Evolutionary conservation across 345 rosid genomes (phyloP), one percentile per base, ranked within the genome.

Genomic region (Erysimum cheiranthoides): DNA sequence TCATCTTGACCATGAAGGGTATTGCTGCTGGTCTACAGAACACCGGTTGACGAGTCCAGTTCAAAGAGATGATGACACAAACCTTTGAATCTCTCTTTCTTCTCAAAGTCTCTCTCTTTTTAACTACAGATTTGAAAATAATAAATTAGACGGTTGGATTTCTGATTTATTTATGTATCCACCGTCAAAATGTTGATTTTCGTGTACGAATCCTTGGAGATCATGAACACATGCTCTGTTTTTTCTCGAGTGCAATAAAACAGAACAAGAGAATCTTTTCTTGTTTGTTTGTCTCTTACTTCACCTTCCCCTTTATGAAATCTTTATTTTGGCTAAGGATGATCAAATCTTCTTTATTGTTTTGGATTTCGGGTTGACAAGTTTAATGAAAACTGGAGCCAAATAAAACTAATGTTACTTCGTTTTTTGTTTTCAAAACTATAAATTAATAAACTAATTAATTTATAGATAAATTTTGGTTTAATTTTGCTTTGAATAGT

Each of bases 1-100:
- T 96, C 16, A 93, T 96, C 79, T 79, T 96, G 84, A 96, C 98
- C 25, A 93, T 91, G 97, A 96, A 96, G 85, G 99, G 99, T 65
- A 86, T 93, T 53, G 99, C 99, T 32, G 98, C 99, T 3, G 98
- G 98, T 34, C 34, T 91, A 78, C 98, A 93, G 76, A 96, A 96
- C 85, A 93, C 98, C 5, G 99, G 99, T 79, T 96, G 62, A 32
- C 1, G 62, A 49, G 53, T n/a, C n/a, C 8, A 68, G 36, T 25
- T 11, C 9, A 39, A 18, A 45, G 50, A 77, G 61, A 54, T 21
- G 60, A 9, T 3, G 49, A 61, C 28, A 16, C 31, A 8, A 42
- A 17, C 64, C 64, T 62, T 51, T 12, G 71, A 30, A 3, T 27
- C 61, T 61, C 47, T 60, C 68, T 63, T 9, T 42, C 49, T 46